phyloP scores from a whole-genome alignment of 345 rosid genomes.

The Linum tenue region DNA sequence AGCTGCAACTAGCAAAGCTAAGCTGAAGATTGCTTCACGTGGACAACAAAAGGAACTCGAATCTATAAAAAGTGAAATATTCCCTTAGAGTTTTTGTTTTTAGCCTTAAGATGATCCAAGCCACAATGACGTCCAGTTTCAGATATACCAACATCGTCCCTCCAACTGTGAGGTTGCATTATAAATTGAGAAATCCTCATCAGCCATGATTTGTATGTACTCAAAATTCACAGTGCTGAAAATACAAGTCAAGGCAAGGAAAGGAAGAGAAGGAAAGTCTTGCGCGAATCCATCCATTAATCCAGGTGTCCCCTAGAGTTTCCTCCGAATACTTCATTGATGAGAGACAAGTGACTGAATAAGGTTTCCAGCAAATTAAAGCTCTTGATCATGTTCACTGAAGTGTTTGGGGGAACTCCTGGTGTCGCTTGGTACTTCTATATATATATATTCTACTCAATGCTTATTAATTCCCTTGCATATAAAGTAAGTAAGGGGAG shows the following conservation, averaged over 20 bases:
- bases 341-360: neutral
- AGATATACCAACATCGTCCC: neutral
- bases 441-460: neutral
- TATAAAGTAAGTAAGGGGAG: no score
- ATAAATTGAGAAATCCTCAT: no score
- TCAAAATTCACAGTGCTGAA: no score
- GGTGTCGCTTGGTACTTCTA: conserved; percentile 13
- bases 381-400: conserved; percentile 13
- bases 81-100: no score
- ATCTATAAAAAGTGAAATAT: no score
- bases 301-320: conserved; percentile 33
- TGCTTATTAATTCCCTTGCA: no score
- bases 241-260: no score
- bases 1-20: no score
- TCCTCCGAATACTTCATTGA: conserved; percentile 38
- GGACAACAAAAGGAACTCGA: no score
- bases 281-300: neutral
- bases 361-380: neutral
- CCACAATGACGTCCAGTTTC: conserved; percentile 18
- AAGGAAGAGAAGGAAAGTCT: neutral
- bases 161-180: no score
- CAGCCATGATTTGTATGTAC: no score
- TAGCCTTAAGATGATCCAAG: neutral
- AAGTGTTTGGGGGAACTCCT: conserved; percentile 61
- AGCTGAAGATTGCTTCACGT: no score